These are phyloP conservation scores for Triangularia verruculosa DNA, from an alignment of 2,329 filamentous ascomycete genomes.

Conservation along the genomic window DNA sequence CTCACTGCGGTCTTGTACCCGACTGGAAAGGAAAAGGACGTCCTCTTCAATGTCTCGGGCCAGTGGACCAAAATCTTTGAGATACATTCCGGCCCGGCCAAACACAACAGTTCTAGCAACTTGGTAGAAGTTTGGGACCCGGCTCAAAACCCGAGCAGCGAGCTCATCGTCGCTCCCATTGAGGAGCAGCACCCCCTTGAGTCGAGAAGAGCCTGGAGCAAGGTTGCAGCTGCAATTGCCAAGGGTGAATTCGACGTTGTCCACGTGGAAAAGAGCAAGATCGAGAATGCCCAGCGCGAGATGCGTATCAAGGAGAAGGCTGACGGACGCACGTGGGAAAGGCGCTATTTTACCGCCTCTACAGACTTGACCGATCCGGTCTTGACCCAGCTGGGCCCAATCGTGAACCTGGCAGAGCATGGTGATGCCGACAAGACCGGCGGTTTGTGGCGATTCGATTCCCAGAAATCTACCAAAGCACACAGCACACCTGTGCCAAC, in stretches of 20 bases:
- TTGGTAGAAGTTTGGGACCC: constrained; percentile 62
- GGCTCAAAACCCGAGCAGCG: constrained; percentile 55
- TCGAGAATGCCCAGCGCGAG: constrained; percentile 83
- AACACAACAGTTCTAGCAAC: constrained; percentile 46
- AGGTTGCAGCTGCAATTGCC: constrained; percentile 77
- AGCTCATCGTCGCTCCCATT: constrained; percentile 68
- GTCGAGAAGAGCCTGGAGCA: constrained; percentile 81
- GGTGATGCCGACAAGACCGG: constrained; percentile 61
- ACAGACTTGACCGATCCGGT: constrained; percentile 43
- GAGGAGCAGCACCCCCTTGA: constrained; percentile 84
- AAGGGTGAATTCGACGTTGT: constrained; percentile 82
- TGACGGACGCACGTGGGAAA: constrained; percentile 75
- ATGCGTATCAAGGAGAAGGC: constrained; percentile 68
- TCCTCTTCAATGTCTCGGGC: constrained; percentile 77
- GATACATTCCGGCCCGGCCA: constrained; percentile 64
- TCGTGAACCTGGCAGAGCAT: constrained; percentile 46
- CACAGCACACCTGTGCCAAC: constrained; percentile 31
- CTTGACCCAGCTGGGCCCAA: constrained; percentile 44
- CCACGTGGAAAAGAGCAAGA: constrained; percentile 75
- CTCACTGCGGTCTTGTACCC: constrained; percentile 73
- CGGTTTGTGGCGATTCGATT: constrained; percentile 58
- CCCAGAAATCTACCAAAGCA: constrained; percentile 43
- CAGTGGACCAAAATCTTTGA: constrained; percentile 86
- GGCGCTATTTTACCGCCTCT: constrained; percentile 71
- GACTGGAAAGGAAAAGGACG: constrained; percentile 68